Evolutionary conservation across 768 basidiomycete genomes (phyloP), one percentile per base, ranked within the genome.

Genomic region (Steccherinum ochraceum): DNA sequence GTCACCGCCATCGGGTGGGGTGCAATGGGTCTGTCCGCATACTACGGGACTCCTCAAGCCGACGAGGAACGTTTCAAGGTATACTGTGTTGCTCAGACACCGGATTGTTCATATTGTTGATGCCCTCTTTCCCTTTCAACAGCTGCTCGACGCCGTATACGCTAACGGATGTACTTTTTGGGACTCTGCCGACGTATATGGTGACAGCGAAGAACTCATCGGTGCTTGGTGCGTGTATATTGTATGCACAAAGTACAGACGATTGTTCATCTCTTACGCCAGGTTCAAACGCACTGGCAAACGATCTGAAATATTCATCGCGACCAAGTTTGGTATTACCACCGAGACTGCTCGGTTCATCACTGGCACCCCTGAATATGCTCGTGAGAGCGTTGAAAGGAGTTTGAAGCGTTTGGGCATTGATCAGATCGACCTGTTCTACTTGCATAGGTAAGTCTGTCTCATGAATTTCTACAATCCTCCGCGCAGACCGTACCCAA

Each of bases 31-130:
- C 58, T 83, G 11, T 74, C 75, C 12, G 69, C 65, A 1, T 68
- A 60, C 41, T 81, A 81, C 50, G 80, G 81, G n/a, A 51, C 60
- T 2, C 58, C 62, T 0, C 66, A 66, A 12, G 52, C 70, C 3
- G 82, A 86, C 52, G 80, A 84, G 55, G 79, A 83, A 48, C 70
- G 80, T 1, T 73, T 85, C 57, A 76, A 78, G 74, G 80, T 81
- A 46, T 23, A 59, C 26, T 24, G 21, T 21, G 16, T 3, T 43
- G n/a, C 24, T 3, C 5, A 43, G n/a, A 43, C 30, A 16, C n/a
- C n/a, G n/a, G n/a, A n/a, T n/a, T n/a, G n/a, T n/a, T n/a, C n/a
- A n/a, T n/a, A n/a, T n/a, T n/a, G n/a, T n/a, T n/a, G 10, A 1
- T 4, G 3, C 3, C 18, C 30, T 3, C n/a, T n/a, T 20, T 24